phyloP scores from a whole-genome alignment of 177 flowering plant genomes.

The Vitis hybrid region DNA sequence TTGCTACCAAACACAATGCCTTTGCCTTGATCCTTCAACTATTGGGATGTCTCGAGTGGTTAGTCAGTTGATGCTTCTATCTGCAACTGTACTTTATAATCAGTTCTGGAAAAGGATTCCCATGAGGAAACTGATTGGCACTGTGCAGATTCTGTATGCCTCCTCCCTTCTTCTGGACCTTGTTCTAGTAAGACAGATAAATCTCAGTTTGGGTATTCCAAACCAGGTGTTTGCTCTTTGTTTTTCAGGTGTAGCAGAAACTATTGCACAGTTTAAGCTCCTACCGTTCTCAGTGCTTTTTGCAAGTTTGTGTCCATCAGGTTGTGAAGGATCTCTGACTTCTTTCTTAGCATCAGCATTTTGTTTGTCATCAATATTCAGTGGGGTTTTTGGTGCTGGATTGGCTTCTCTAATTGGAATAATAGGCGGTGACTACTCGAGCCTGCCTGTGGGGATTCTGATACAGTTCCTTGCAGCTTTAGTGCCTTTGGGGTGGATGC shows the following conservation, averaged over 20 bases:
- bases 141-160: constrained; percentile 64
- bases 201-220: constrained; percentile 65
- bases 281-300: constrained; percentile 77
- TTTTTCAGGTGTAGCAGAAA: constrained; percentile 78
- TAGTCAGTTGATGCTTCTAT: constrained; percentile 72
- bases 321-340: constrained; percentile 83
- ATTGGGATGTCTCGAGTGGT: constrained; percentile 82
- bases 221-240: constrained; percentile 66
- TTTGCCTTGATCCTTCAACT: constrained; percentile 66
- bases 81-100: constrained; percentile 54
- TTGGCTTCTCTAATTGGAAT: constrained; percentile 65
- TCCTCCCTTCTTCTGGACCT: constrained; percentile 68
- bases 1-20: constrained; percentile 80
- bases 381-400: constrained; percentile 76
- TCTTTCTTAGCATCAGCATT: constrained; percentile 76
- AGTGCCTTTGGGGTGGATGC: constrained; percentile 62
- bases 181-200: constrained; percentile 65
- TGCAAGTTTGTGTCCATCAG: constrained; percentile 67
- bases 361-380: constrained; percentile 63
- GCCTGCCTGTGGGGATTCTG: constrained; percentile 59
- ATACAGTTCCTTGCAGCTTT: constrained; percentile 74
- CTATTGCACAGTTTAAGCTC: constrained; percentile 71
- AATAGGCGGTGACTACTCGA: constrained; percentile 59
- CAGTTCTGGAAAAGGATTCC: constrained; percentile 61
- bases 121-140: constrained; percentile 50